Percentiles rank a stretch among this genome's conserved stretches.
Conservation (phyloP, 208 protist species). For the Leishmania braziliensis region DNA sequence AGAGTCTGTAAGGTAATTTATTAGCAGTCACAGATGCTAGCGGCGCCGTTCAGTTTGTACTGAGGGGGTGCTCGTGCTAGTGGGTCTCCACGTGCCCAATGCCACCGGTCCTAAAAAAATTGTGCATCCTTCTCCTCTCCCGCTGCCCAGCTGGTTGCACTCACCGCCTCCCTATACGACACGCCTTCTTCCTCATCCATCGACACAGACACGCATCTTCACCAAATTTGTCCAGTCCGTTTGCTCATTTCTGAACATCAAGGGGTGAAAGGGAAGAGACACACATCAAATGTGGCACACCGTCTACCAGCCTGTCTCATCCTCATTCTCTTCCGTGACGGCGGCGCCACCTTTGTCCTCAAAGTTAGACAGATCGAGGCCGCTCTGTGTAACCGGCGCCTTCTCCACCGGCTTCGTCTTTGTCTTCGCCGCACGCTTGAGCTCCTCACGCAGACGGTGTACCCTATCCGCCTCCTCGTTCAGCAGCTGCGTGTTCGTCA, state of each 20-base stretch:
- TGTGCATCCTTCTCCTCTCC: background rate
- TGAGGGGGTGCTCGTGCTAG: background rate
- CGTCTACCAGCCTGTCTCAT: conserved; percentile 36
- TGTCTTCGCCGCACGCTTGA: conserved; percentile 45
- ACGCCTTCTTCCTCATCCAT: background rate
- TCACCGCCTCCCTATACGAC: background rate
- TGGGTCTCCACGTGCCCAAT: background rate
- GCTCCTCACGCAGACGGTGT: conserved; percentile 49
- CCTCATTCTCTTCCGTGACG: conserved; percentile 32
- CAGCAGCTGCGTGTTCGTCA: conserved; percentile 37
- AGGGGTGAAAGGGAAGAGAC: background rate
- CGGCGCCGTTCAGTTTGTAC: background rate
- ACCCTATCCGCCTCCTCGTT: conserved; percentile 51
- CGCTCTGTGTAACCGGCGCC: conserved; percentile 14
- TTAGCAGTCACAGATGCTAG: background rate
- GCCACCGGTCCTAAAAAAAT: background rate
- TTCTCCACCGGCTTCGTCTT: conserved; percentile 42
- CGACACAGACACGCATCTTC: background rate
- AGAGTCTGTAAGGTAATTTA: background rate
- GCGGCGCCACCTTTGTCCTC: conserved; percentile 51
- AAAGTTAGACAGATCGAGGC: conserved; percentile 46
- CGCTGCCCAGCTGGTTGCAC: background rate
- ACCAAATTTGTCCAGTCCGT: background rate
- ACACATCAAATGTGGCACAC: background rate
- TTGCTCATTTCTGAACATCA: background rate